These are phyloP conservation scores for Colletotrichum chrysophilum DNA, from an alignment of 2,329 filamentous ascomycete genomes.

Conservation along the genomic window DNA sequence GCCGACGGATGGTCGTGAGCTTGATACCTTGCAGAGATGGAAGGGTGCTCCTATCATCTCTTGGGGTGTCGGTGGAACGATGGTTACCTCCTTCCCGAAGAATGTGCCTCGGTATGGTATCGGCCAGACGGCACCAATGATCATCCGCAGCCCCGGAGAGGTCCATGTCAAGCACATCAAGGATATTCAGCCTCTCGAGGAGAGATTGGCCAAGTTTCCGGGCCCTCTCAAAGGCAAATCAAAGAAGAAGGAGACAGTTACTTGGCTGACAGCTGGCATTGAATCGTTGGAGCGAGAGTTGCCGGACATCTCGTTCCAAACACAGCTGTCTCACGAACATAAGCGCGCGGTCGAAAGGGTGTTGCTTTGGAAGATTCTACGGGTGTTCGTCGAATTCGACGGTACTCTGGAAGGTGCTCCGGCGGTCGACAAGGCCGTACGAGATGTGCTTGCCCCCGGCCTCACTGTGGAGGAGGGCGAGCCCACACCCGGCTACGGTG, in stretches of 20 bases:
- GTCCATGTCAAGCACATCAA: conserved; percentile 80
- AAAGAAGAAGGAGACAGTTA: conserved; percentile 91
- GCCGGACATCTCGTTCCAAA: conserved; percentile 51
- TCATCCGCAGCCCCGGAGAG: conserved; percentile 83
- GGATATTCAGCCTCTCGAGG: conserved; percentile 72
- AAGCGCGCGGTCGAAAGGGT: conserved; percentile 81
- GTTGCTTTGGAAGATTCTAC: conserved; percentile 86
- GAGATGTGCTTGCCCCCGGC: conserved; percentile 73
- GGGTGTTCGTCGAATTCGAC: conserved; percentile 84
- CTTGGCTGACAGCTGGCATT: conserved; percentile 82
- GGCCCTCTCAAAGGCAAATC: conserved; percentile 87
- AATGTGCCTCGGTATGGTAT: conserved; percentile 86
- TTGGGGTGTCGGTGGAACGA: conserved; percentile 85
- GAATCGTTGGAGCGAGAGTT: conserved; percentile 69
- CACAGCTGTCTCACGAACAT: conserved; percentile 61
- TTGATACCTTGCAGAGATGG: conserved; percentile 87
- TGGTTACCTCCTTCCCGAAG: conserved; percentile 87
- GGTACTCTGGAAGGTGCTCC: conserved; percentile 77
- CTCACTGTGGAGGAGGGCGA: conserved; percentile 34
- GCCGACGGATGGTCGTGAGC: conserved; percentile 69
- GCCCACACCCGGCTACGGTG: conserved; percentile 26
- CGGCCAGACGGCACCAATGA: conserved; percentile 73
- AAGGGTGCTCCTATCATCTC: conserved; percentile 85
- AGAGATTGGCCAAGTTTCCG: conserved; percentile 81
- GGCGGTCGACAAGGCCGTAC: conserved; percentile 75